These are phyloP conservation scores for Cudoniella acicularis DNA, from an alignment of 495 filamentous ascomycete species.

Conservation along the genomic window DNA sequence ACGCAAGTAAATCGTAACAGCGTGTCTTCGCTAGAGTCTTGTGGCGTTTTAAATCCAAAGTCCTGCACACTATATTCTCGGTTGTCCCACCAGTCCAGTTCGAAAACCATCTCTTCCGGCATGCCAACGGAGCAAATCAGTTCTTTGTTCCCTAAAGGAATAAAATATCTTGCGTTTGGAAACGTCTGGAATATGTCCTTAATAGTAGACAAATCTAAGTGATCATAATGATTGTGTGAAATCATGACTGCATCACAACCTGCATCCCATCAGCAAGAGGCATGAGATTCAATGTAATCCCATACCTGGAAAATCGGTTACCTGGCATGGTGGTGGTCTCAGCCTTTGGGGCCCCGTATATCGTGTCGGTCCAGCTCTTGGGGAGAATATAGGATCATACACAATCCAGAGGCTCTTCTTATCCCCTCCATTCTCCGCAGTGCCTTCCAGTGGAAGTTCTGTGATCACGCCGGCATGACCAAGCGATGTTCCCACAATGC, in stretches of 20 bases:
- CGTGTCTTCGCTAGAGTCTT: constrained; percentile 23
- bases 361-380: constrained; percentile 42
- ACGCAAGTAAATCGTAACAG: constrained; percentile 61
- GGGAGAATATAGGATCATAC: constrained; percentile 53
- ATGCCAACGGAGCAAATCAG: constrained; percentile 74
- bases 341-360: constrained; percentile 47
- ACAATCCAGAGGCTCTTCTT: constrained; percentile 31
- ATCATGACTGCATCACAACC: constrained; percentile 89
- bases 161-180: constrained; percentile 83
- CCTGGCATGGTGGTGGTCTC: constrained; percentile 43
- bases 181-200: constrained; percentile 64
- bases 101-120: constrained; percentile 59
- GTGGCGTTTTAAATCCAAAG: constrained; percentile 26
- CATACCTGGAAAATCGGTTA: constrained; percentile 45
- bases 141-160: constrained; percentile 75
- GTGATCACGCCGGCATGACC: constrained; percentile 50
- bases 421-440: no score
- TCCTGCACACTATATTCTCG: constrained; percentile 31
- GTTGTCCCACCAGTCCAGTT: constrained; percentile 92
- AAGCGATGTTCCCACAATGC: constrained; percentile 40
- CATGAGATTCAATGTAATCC: no score
- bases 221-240: constrained; percentile 94
- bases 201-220: constrained; percentile 72
- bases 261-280: no score
- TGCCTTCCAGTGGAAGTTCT: constrained; percentile 31